Conservation (phyloP, 331 rosid genomes). For the Spiraea crenata region DNA sequence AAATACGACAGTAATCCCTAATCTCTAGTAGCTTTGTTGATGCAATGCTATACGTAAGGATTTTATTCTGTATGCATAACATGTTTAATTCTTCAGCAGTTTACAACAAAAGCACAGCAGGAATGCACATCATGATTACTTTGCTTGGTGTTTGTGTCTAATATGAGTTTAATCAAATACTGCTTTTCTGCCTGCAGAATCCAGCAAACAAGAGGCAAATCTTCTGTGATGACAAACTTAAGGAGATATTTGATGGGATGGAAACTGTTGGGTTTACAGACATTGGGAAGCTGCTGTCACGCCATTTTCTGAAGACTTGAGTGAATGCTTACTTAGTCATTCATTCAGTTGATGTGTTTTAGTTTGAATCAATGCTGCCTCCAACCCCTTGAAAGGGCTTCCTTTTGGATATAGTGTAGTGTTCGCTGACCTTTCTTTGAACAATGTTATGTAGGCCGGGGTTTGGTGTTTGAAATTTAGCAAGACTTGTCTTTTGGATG, state of each 20-base stretch:
- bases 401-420: background rate
- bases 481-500: background rate
- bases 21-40: background rate
- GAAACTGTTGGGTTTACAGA: slow-evolving; percentile 42
- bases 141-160: background rate
- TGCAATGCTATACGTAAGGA: background rate
- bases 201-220: slow-evolving; percentile 46
- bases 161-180: background rate
- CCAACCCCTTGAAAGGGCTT: background rate
- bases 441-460: background rate
- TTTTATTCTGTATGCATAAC: background rate
- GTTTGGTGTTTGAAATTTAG: background rate
- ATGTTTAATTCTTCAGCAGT: background rate
- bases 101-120: background rate
- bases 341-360: background rate
- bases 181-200: slow-evolving; percentile 29
- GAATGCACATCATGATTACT: background rate
- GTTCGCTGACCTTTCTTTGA: background rate
- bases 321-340: slow-evolving; percentile 13
- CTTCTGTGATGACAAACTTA: slow-evolving; percentile 43
- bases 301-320: slow-evolving; percentile 37
- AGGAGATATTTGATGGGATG: slow-evolving; percentile 41
- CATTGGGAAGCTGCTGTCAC: slow-evolving; percentile 35
- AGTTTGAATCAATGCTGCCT: background rate
- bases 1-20: background rate